Conservation (phyloP, 2,329 filamentous ascomycete species). For the Aureobasidium melanogenum region DNA sequence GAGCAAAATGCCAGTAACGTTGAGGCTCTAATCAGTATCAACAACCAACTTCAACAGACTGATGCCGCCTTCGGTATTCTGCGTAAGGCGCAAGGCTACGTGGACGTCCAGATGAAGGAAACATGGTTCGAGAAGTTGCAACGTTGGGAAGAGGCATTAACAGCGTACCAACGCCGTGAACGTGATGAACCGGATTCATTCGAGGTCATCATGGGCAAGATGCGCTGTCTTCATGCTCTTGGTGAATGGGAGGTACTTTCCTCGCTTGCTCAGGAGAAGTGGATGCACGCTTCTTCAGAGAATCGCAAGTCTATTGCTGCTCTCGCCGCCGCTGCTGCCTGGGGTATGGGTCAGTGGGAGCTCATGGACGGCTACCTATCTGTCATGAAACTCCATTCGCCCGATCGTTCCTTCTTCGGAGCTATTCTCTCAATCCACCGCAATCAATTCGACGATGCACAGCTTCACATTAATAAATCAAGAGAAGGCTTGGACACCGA, state of each 20-base stretch:
- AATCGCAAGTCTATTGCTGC: slow-evolving; percentile 87
- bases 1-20: slow-evolving; percentile 94
- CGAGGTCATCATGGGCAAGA: slow-evolving; percentile 98
- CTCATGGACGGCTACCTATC: slow-evolving; percentile 95
- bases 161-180: slow-evolving; percentile 84
- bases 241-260: slow-evolving; percentile 96
- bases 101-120: slow-evolving; percentile 91
- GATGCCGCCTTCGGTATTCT: slow-evolving; percentile 97
- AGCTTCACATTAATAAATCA: slow-evolving; percentile 82
- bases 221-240: slow-evolving; percentile 93
- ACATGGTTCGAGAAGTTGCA: slow-evolving; percentile 99
- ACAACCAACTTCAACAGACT: slow-evolving; percentile 98
- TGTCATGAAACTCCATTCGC: slow-evolving; percentile 88
- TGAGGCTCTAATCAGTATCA: slow-evolving; percentile 96
- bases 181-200: slow-evolving; percentile 61
- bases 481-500: slow-evolving; percentile 92
- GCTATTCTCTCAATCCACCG: slow-evolving; percentile 91
- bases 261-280: slow-evolving; percentile 80
- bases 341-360: slow-evolving; percentile 95
- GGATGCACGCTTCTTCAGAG: slow-evolving; percentile 80
- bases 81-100: slow-evolving; percentile 88
- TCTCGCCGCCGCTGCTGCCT: slow-evolving; percentile 88
- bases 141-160: slow-evolving; percentile 93
- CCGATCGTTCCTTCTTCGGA: slow-evolving; percentile 94
- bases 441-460: slow-evolving; percentile 88